phyloP scores from a whole-genome alignment of 345 rosid genomes.

The Pistacia atlantica region DNA sequence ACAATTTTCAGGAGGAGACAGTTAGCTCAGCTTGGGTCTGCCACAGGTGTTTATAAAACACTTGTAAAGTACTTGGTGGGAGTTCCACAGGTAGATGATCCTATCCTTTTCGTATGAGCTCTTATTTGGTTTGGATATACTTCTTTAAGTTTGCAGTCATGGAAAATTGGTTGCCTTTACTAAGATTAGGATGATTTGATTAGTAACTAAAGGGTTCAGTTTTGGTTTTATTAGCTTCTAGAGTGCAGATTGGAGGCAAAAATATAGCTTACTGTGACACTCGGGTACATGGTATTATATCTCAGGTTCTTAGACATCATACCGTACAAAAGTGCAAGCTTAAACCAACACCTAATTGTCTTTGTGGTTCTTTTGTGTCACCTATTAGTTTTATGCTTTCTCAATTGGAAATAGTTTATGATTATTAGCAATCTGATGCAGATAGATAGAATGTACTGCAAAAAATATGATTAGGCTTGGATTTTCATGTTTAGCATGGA shows the following conservation, averaged over 20 bases:
- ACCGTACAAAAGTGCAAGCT: neutral
- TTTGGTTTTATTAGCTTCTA: neutral
- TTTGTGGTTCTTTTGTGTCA: constrained; percentile 7
- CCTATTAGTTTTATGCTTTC: neutral
- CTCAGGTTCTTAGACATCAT: neutral
- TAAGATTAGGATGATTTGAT: constrained; percentile 2
- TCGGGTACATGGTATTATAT: neutral
- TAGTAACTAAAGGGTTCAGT: neutral
- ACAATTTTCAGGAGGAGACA: constrained; percentile 73
- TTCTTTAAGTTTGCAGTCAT: constrained; percentile 3
- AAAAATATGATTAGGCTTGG: neutral
- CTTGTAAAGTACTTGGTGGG: constrained; percentile 97
- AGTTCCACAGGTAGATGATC: constrained; percentile 87
- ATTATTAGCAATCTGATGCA: neutral
- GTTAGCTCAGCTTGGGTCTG: constrained; percentile 95
- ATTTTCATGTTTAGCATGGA: constrained; percentile 19
- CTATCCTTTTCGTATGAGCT: neutral
- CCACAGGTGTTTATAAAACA: constrained; percentile 97
- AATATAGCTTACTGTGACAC: neutral
- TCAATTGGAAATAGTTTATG: constrained; percentile 6
- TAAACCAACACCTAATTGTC: neutral
- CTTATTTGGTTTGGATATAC: constrained; percentile 12
- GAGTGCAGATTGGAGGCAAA: constrained; percentile 6
- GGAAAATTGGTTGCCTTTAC: neutral
- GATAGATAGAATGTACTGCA: neutral